A percentile compares a stretch with the other conserved stretches of the same genome.
Evolutionary conservation across 2,329 filamentous ascomycete species (phyloP).

Genomic region (Phyllosticta citriasiana): DNA sequence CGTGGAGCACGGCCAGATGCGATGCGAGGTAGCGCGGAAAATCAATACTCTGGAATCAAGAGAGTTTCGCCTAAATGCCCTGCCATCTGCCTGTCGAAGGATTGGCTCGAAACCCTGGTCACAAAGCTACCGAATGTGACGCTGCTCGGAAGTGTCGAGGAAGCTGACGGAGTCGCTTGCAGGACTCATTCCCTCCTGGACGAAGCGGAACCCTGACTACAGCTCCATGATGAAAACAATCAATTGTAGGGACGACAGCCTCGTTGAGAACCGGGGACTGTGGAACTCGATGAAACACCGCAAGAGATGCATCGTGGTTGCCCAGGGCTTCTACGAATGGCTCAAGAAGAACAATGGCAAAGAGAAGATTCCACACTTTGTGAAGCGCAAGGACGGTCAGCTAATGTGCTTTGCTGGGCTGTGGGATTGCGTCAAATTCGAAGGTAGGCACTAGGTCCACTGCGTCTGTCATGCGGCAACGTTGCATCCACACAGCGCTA

Average conservation of each 20-base stretch:
- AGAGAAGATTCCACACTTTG: slow-evolving; percentile 76
- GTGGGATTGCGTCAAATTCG: slow-evolving; percentile 80
- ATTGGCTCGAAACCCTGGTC: not conserved
- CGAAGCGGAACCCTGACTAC: slow-evolving; percentile 72
- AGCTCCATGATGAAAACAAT: slow-evolving; percentile 75
- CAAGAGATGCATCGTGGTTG: slow-evolving; percentile 80
- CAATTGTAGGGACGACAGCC: slow-evolving; percentile 86
- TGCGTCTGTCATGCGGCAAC: slow-evolving; percentile 9
- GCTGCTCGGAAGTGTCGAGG: not conserved
- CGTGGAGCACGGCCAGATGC: not conserved
- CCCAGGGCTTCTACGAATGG: slow-evolving; percentile 96
- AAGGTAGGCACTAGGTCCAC: slow-evolving; percentile 45
- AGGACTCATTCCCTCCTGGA: slow-evolving; percentile 84
- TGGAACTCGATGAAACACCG: slow-evolving; percentile 85
- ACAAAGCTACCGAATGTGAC: not conserved
- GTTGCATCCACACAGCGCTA: slow-evolving; percentile 12
- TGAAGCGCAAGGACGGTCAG: slow-evolving; percentile 69
- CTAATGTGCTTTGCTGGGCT: slow-evolving; percentile 85
- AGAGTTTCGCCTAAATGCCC: not conserved
- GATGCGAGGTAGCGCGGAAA: not conserved
- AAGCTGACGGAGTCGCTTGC: not conserved
- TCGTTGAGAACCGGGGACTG: slow-evolving; percentile 67
- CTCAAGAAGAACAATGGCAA: slow-evolving; percentile 66
- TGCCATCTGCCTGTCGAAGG: not conserved
- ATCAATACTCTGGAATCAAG: slow-evolving; percentile 13